These are phyloP conservation scores for Elongisporangium anandrum DNA, from an alignment of 352 stramenopile genomes.

Conservation along the genomic window DNA sequence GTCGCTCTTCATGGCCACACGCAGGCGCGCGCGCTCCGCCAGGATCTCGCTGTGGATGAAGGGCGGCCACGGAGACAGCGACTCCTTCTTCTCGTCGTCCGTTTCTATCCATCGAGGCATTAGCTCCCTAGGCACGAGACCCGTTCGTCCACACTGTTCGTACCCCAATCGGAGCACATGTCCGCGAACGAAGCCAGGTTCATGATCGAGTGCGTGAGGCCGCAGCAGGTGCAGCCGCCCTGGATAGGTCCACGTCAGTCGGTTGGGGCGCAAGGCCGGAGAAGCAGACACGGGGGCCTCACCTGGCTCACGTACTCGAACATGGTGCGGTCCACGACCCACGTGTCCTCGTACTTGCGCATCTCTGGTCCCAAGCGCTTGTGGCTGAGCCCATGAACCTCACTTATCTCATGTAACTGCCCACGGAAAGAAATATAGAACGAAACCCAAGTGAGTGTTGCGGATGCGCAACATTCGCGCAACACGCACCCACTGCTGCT, in stretches of 20 bases:
- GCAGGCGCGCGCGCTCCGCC: constrained; percentile 84
- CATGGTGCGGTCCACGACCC: constrained; percentile 92
- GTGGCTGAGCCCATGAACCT: not conserved
- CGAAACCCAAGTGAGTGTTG: not conserved
- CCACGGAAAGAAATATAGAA: not conserved
- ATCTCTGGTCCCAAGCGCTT: constrained; percentile 15
- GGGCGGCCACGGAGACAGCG: constrained; percentile 74
- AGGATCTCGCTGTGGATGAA: constrained; percentile 94
- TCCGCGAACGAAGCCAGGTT: constrained; percentile 78
- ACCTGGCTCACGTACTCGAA: constrained; percentile 93
- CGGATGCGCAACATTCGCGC: not conserved
- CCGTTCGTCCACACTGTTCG: not conserved
- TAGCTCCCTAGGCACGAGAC: not conserved
- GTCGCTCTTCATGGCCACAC: constrained; percentile 78
- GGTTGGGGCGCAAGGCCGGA: not conserved
- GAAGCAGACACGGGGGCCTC: not conserved
- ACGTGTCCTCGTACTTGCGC: constrained; percentile 73
- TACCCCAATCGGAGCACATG: constrained; percentile 88
- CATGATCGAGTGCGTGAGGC: constrained; percentile 86
- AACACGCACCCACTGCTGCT: not conserved
- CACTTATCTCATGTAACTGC: not conserved
- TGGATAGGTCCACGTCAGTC: constrained; percentile 14
- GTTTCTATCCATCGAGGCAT: constrained; percentile 55
- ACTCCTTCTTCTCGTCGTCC: constrained; percentile 88
- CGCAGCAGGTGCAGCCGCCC: constrained; percentile 90